A percentile compares a stretch with the other conserved stretches of the same genome.
These are phyloP conservation scores for Lachnum nothofagi DNA, from an alignment of 2,329 filamentous ascomycete genomes.

Conservation along the genomic window DNA sequence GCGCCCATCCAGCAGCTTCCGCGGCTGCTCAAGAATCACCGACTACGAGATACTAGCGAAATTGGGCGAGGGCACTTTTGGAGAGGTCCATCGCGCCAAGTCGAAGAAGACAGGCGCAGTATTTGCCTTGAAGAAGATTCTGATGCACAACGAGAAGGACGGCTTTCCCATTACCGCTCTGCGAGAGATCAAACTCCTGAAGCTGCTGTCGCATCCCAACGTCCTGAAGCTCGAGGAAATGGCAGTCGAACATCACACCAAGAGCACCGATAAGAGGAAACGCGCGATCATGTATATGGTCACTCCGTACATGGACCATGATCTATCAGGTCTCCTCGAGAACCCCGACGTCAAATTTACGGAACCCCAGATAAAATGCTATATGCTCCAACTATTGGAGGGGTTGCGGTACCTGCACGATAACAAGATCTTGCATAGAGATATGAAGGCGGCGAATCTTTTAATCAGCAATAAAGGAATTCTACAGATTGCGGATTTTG, in stretches of 20 bases:
- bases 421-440: slow-evolving; percentile 83
- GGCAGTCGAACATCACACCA: slow-evolving; percentile 74
- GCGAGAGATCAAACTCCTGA: slow-evolving; percentile 94
- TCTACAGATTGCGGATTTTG: slow-evolving; percentile 95
- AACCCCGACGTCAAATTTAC: slow-evolving; percentile 86
- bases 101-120: slow-evolving; percentile 68
- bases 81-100: slow-evolving; percentile 89
- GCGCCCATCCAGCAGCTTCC: slow-evolving; percentile 59
- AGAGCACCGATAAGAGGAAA: slow-evolving; percentile 63
- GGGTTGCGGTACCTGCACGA: slow-evolving; percentile 88
- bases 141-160: slow-evolving; percentile 99
- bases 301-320: slow-evolving; percentile 97
- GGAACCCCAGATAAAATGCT: slow-evolving; percentile 93
- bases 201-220: slow-evolving; percentile 88
- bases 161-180: slow-evolving; percentile 98
- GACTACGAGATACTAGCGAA: slow-evolving; percentile 78
- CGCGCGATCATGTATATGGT: slow-evolving; percentile 96
- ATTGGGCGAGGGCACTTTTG: slow-evolving; percentile 92
- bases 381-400: slow-evolving; percentile 87
- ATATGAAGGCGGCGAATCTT: slow-evolving; percentile 98
- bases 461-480: slow-evolving; percentile 92
- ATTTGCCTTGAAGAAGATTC: slow-evolving; percentile 93
- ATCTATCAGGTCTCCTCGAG: slow-evolving; percentile 92
- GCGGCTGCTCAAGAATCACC: slow-evolving; percentile 76
- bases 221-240: slow-evolving; percentile 87